Conservation (phyloP, 2,329 filamentous ascomycete genomes). For the Exophiala spinifera region DNA sequence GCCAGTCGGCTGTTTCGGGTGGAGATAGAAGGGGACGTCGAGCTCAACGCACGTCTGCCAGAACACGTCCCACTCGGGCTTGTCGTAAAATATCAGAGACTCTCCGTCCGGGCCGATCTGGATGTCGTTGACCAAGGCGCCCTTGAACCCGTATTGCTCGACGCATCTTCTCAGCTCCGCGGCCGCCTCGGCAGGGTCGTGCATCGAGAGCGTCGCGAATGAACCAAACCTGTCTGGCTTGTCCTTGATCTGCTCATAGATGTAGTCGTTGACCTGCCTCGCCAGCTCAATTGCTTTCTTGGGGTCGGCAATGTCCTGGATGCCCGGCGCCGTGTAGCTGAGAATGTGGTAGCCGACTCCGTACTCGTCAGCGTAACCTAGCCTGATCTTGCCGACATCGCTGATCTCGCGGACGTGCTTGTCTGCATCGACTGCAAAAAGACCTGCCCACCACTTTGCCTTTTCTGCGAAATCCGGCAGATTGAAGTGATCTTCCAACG, state of each 20-base stretch:
- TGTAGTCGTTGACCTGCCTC: constrained; percentile 32
- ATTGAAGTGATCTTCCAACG: constrained; percentile 32
- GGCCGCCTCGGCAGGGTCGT: constrained; percentile 40
- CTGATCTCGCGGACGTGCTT: constrained; percentile 58
- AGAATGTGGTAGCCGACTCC: constrained; percentile 32
- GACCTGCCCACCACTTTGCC: constrained; percentile 59
- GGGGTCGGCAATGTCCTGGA: constrained; percentile 30
- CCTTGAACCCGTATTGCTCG: constrained; percentile 58
- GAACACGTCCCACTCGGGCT: constrained; percentile 54
- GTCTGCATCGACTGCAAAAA: constrained; percentile 59
- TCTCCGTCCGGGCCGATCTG: constrained; percentile 59
- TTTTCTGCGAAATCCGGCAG: constrained; percentile 54
- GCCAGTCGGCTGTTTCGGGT: constrained; percentile 45
- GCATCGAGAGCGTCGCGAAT: constrained; percentile 46
- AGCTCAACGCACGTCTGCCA: constrained; percentile 29
- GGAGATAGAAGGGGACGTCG: constrained; percentile 31
- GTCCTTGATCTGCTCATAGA: constrained; percentile 27
- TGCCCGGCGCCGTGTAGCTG: constrained; percentile 32
- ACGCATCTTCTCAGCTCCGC: constrained; percentile 48
- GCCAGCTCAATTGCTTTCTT: constrained; percentile 30
- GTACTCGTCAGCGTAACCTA: constrained; percentile 28
- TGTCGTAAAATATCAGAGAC: constrained; percentile 63
- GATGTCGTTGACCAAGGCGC: constrained; percentile 60
- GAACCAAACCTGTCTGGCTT: constrained; percentile 41
- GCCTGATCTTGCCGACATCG: constrained; percentile 21